phyloP scores from a whole-genome alignment of 148 eudicot species.

The Camellia lanceoleosa region DNA sequence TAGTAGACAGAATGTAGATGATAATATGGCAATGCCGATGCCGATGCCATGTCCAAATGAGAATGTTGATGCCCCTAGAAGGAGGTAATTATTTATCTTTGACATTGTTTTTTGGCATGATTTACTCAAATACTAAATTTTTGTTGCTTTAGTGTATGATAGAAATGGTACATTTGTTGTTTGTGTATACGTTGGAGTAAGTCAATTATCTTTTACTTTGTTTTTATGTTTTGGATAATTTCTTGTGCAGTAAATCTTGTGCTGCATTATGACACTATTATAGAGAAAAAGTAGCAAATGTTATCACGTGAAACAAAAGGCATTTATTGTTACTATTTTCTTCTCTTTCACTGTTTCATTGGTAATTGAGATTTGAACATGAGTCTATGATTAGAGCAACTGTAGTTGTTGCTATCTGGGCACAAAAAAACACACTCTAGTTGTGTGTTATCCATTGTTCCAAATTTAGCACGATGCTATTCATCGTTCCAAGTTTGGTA shows the following conservation, averaged over 20 bases:
- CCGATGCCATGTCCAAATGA: constrained; percentile 25
- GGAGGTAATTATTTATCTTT: constrained; percentile 40
- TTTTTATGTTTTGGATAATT: neutral
- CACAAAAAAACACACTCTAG: too few relatives aligned
- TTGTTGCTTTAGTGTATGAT: neutral
- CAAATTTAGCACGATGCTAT: too few relatives aligned
- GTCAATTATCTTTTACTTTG: neutral
- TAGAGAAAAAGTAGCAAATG: neutral
- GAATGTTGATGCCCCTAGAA: constrained; percentile 55
- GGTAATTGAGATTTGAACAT: too few relatives aligned
- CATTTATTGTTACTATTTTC: neutral
- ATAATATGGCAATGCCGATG: constrained; percentile 22
- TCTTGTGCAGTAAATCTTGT: neutral
- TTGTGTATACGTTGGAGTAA: neutral
- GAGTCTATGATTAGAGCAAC: too few relatives aligned
- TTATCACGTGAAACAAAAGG: neutral
- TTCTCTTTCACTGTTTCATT: too few relatives aligned
- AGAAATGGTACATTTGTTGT: neutral
- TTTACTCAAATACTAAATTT: neutral
- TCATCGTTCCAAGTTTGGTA: too few relatives aligned
- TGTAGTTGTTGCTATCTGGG: too few relatives aligned
- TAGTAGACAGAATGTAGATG: constrained; percentile 27
- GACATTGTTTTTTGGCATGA: constrained; percentile 1
- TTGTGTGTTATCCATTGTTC: too few relatives aligned
- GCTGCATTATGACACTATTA: neutral